Base-by-base conservation (phyloP, 148 eudicot species). In the Vaccinium macrocarpon region DNA sequence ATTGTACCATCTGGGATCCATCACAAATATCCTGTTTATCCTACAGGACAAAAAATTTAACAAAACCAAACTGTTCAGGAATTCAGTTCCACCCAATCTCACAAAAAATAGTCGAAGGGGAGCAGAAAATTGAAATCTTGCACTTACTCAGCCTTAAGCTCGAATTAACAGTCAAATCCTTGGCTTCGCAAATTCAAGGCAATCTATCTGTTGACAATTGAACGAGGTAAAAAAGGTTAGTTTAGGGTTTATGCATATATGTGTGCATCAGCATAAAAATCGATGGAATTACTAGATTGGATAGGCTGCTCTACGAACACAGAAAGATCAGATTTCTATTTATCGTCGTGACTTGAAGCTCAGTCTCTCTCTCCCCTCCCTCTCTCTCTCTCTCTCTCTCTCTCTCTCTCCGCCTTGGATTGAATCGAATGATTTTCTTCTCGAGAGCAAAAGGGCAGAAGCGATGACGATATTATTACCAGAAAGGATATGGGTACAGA, bases 1-100 rank as follows among this genome's bases (percentile, higher is more conserved):
- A 62, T 62, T 84, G 59, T 89, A 90, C 92, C 91, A 82, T 83
- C 89, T 85, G 82, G 76, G 86, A 51, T 93, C 93, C 98, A 94
- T 95, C 80, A 76, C 59, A 50, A 50, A 80, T 12, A 23, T 68
- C 87, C 91, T 88, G 23, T 32, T 51, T 42, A 55, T 10, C 7
- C 16, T 11, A 19, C 10, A 50, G 57, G 12, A 3, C 15, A 80
- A 79, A n/a, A 84, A 4, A 18, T 23, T 29, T 23, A 16, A 6
- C 9, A 50, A 82, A 82, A 16, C 2, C 50, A 68, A 82, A 29
- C 38, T 49, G 15, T 32, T 68, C 38, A 18, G 19, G 42, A 35
- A 64, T 18, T 49, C 75, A 48, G 32, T 38, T 23, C 48, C 68
- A 42, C 27, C 11, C 68, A 61, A 61, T 19, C 8, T 27, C 70